Conservation (phyloP, 257 asterid species). For the Coffea canephora region DNA sequence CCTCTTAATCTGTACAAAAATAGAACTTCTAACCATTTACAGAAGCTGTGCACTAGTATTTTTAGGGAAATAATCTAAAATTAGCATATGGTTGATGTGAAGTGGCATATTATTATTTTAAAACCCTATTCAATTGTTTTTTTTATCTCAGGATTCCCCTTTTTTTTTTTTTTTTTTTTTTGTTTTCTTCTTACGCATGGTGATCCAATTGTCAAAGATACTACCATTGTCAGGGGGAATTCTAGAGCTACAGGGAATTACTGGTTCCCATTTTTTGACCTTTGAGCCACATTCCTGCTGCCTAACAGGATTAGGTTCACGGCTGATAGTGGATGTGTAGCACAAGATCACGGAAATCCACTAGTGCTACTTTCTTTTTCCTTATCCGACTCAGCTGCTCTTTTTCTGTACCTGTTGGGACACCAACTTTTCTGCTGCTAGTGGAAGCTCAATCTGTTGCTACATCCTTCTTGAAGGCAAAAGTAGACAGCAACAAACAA, state of each 20-base stretch:
- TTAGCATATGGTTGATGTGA: too few relatives aligned
- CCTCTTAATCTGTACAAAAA: background rate
- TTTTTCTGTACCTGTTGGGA: background rate
- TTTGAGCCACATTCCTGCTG: background rate
- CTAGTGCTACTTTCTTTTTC: background rate
- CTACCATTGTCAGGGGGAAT: background rate
- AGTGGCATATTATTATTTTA: background rate
- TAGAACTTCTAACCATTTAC: too few relatives aligned
- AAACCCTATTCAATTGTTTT: too few relatives aligned
- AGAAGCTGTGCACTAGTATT: too few relatives aligned
- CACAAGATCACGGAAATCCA: background rate
- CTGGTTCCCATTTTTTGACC: too few relatives aligned
- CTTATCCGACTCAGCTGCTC: background rate
- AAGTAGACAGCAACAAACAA: background rate
- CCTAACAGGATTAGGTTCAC: background rate
- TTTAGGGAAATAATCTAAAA: too few relatives aligned
- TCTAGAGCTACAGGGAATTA: background rate
- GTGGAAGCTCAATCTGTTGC: background rate
- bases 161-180: background rate
- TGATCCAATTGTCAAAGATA: background rate
- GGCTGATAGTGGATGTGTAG: background rate
- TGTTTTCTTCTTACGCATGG: background rate
- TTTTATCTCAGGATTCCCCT: too few relatives aligned
- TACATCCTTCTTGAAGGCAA: slow-evolving; percentile 2
- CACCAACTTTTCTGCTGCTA: background rate